Evolutionary conservation across 768 basidiomycete species (phyloP).

Genomic region (Tylopilus rubrobrunneus): DNA sequence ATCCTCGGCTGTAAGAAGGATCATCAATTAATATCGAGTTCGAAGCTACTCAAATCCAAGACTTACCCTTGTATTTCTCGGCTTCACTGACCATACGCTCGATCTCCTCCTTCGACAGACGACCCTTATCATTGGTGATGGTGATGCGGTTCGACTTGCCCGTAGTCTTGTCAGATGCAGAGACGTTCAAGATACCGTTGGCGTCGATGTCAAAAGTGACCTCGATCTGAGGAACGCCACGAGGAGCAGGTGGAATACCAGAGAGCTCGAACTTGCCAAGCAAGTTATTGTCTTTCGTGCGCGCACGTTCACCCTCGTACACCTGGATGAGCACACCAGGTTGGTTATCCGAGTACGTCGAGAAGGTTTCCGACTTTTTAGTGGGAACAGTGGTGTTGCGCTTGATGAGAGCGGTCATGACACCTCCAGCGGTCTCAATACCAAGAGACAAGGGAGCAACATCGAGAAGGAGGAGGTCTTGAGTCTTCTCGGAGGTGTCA

Average conservation of each 20-base stretch:
- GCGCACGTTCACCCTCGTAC: slow-evolving; percentile 96
- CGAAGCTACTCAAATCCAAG: neutral
- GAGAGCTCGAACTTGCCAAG: slow-evolving; percentile 98
- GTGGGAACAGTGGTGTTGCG: slow-evolving; percentile 99
- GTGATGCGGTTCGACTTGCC: slow-evolving; percentile 94
- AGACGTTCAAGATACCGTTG: slow-evolving; percentile 94
- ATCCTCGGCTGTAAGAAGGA: slow-evolving; percentile 59
- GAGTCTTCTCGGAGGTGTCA: slow-evolving; percentile 97
- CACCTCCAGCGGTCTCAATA: slow-evolving; percentile 99
- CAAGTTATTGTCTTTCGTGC: slow-evolving; percentile 97
- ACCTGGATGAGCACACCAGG: slow-evolving; percentile 98
- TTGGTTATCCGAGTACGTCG: slow-evolving; percentile 98
- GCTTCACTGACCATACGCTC: slow-evolving; percentile 97
- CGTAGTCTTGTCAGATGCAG: slow-evolving; percentile 93
- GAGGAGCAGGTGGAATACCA: slow-evolving; percentile 93
- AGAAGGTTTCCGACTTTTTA: slow-evolving; percentile 98
- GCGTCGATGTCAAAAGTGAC: slow-evolving; percentile 98
- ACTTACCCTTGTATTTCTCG: slow-evolving; percentile 81
- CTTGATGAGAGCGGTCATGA: slow-evolving; percentile 95
- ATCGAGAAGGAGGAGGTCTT: slow-evolving; percentile 93
- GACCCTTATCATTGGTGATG: slow-evolving; percentile 96
- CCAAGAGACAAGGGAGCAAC: slow-evolving; percentile 87
- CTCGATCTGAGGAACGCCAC: slow-evolving; percentile 96
- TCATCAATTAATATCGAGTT: neutral
- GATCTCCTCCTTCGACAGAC: slow-evolving; percentile 95